phyloP scores from a whole-genome alignment of 1,284 basidiomycete species.

The Apiotrichum akiyoshidainum region DNA sequence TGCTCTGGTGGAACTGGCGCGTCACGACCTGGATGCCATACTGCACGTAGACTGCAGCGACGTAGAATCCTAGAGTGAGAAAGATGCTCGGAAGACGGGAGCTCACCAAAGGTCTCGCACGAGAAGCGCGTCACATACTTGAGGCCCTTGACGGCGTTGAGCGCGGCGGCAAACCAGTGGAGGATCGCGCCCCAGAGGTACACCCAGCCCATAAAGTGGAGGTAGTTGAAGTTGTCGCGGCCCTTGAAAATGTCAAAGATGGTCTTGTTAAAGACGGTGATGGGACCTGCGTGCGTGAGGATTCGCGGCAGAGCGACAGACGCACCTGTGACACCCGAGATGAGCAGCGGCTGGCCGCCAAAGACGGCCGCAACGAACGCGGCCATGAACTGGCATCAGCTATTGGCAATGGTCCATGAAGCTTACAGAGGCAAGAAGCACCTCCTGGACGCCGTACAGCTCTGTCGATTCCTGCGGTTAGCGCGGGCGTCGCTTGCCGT shows the following conservation, averaged over 20 bases:
- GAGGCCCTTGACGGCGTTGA: constrained; percentile 80
- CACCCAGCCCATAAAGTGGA: constrained; percentile 87
- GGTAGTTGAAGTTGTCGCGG: constrained; percentile 56
- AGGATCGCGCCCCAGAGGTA: constrained; percentile 90
- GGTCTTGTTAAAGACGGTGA: constrained; percentile 87
- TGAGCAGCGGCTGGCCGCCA: constrained; percentile 85
- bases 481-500: too few species aligned
- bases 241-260: constrained; percentile 72
- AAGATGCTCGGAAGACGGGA: too few species aligned
- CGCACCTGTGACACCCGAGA: constrained; percentile 86
- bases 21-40: constrained; percentile 80
- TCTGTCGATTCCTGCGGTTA: constrained; percentile 64
- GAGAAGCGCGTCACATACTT: constrained; percentile 85
- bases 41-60: constrained; percentile 67
- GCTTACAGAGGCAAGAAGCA: constrained; percentile 54
- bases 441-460: constrained; percentile 87
- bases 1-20: constrained; percentile 61
- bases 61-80: constrained; percentile 54
- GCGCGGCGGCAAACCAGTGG: constrained; percentile 79
- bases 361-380: constrained; percentile 87
- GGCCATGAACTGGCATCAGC: constrained; percentile 69
- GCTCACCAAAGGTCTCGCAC: constrained; percentile 76
- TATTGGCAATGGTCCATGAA: neutral
- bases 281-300: constrained; percentile 59
- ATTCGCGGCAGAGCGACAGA: constrained; percentile 10